Percentiles rank a stretch among this genome's conserved stretches.
Conservation (phyloP, 1,139 yeast species). For the Suhomyces wounanorum region DNA sequence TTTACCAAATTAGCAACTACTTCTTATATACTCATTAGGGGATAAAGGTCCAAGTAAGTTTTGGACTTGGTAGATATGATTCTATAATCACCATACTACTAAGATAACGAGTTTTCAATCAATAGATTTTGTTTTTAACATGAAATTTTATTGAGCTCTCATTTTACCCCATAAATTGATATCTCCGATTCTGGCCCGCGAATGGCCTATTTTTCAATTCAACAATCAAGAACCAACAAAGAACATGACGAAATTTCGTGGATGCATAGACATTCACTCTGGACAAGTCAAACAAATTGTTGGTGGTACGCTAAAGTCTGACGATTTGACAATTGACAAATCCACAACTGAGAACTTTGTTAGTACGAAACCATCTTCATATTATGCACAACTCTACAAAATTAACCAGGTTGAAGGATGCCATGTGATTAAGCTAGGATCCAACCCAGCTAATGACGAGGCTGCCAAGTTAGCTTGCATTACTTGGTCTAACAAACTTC, state of each 20-base stretch:
- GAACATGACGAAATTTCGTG: slow-evolving; percentile 82
- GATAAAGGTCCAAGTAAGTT: too few relatives aligned
- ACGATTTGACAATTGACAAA: slow-evolving; percentile 36
- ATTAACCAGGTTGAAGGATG: slow-evolving; percentile 65
- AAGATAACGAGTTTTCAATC: too few relatives aligned
- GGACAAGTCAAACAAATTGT: slow-evolving; percentile 97
- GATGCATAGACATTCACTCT: slow-evolving; percentile 92
- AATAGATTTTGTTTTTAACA: too few relatives aligned
- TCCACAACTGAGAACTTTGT: slow-evolving; percentile 75
- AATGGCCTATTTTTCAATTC: background rate
- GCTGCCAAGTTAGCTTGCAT: slow-evolving; percentile 78
- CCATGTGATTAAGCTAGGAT: slow-evolving; percentile 90
- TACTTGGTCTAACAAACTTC: slow-evolving; percentile 75
- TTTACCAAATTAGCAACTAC: too few relatives aligned
- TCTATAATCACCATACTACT: too few relatives aligned
- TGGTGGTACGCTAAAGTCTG: slow-evolving; percentile 78
- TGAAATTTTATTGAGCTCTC: too few relatives aligned
- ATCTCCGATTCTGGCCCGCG: background rate
- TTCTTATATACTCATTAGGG: too few relatives aligned
- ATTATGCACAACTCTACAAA: slow-evolving; percentile 73
- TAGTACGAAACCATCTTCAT: slow-evolving; percentile 70
- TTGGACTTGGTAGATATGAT: too few relatives aligned
- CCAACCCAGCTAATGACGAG: slow-evolving; percentile 68
- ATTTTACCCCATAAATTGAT: background rate
- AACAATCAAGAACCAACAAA: background rate